These are phyloP conservation scores for Coemansia sp. DNA, from an alignment of 192 early-diverging fungal genomes.

Conservation along the genomic window DNA sequence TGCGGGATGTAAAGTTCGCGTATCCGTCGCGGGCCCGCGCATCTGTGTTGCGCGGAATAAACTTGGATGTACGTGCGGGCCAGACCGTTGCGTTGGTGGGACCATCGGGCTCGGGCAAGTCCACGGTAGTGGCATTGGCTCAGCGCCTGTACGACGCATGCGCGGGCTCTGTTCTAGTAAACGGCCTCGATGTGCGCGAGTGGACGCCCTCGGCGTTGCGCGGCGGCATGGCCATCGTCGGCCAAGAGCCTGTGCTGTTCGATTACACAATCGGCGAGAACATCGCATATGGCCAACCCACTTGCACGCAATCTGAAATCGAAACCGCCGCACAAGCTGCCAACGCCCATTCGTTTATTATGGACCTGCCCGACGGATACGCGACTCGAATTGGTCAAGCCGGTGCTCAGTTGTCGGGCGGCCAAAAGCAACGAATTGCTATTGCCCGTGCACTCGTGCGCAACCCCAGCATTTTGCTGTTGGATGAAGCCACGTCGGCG, in stretches of 20 bases:
- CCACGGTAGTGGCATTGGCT: slow-evolving; percentile 62
- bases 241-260: slow-evolving; percentile 91
- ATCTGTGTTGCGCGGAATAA: slow-evolving; percentile 62
- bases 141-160: slow-evolving; percentile 80
- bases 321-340: slow-evolving; percentile 58
- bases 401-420: slow-evolving; percentile 63
- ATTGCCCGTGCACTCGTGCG: slow-evolving; percentile 71
- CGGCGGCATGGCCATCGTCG: slow-evolving; percentile 77
- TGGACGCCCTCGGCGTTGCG: slow-evolving; percentile 73
- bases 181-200: slow-evolving; percentile 59
- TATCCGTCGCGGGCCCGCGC: slow-evolving; percentile 67
- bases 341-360: slow-evolving; percentile 65
- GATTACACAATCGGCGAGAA: slow-evolving; percentile 87
- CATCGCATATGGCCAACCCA: slow-evolving; percentile 71
- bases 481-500: slow-evolving; percentile 85
- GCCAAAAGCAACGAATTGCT: slow-evolving; percentile 71
- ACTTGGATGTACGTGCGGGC: slow-evolving; percentile 56
- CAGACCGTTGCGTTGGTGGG: slow-evolving; percentile 86
- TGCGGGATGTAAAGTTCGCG: slow-evolving; percentile 53
- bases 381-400: slow-evolving; percentile 69
- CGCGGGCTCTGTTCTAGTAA: slow-evolving; percentile 62
- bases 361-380: slow-evolving; percentile 59
- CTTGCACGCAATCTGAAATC: slow-evolving; percentile 59
- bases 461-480: slow-evolving; percentile 68
- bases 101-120: slow-evolving; percentile 83